These are phyloP conservation scores for Backusella macrospora DNA, from an alignment of 192 early-diverging fungal species.

Conservation along the genomic window DNA sequence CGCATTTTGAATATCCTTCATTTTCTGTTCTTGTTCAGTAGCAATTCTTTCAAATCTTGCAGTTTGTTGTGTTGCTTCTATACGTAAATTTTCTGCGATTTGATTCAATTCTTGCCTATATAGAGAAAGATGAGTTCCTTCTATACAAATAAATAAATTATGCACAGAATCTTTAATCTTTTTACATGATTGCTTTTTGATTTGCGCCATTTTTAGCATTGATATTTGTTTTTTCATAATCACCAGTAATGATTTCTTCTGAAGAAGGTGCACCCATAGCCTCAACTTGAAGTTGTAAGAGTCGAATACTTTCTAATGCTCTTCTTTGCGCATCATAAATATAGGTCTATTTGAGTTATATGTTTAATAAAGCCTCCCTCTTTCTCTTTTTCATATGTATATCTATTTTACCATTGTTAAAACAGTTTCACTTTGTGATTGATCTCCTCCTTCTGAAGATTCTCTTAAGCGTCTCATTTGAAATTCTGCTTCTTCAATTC, in stretches of 20 bases:
- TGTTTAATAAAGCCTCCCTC: background rate
- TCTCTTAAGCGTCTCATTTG: slow-evolving; percentile 28
- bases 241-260: slow-evolving; percentile 18
- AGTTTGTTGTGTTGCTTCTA: background rate
- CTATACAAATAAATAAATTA: too few species aligned
- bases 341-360: slow-evolving; percentile 5
- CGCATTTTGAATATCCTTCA: slow-evolving; percentile 15
- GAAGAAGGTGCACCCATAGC: slow-evolving; percentile 38
- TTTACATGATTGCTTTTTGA: background rate
- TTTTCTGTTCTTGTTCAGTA: slow-evolving; percentile 23
- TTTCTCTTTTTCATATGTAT: background rate
- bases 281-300: slow-evolving; percentile 36
- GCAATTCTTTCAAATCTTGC: slow-evolving; percentile 14
- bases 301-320: slow-evolving; percentile 25
- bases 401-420: slow-evolving; percentile 23
- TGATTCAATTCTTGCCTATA: slow-evolving; percentile 8
- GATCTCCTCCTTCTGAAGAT: background rate
- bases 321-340: slow-evolving; percentile 36
- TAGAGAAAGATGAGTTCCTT: background rate
- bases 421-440: slow-evolving; percentile 4
- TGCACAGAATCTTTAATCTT: background rate
- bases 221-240: background rate
- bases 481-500: slow-evolving; percentile 39
- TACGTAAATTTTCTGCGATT: background rate
- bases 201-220: slow-evolving; percentile 2